Conservation (phyloP, 2,329 filamentous ascomycete species). For the Aspergillus nomiae region DNA sequence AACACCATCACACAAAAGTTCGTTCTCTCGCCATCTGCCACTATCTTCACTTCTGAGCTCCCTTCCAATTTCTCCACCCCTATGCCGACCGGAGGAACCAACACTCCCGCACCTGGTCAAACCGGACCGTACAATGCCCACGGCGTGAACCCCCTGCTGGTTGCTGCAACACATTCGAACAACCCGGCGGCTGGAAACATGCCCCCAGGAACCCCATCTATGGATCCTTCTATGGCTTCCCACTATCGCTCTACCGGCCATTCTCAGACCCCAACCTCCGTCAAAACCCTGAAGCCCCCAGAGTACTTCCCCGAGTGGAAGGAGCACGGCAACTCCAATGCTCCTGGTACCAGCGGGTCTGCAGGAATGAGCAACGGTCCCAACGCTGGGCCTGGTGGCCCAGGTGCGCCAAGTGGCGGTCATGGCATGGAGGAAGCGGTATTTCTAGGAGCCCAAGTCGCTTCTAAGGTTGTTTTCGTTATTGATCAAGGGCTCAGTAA, state of each 20-base stretch:
- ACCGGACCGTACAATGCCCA: constrained; percentile 58
- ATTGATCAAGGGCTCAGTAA: constrained; percentile 67
- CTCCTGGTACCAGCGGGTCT: constrained; percentile 31
- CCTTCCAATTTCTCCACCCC: constrained; percentile 93
- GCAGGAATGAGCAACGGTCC: constrained; percentile 16
- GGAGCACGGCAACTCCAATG: constrained; percentile 57
- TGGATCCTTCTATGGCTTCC: constrained; percentile 35
- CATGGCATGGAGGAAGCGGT: constrained; percentile 74
- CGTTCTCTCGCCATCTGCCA: constrained; percentile 87
- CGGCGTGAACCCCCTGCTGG: constrained; percentile 84
- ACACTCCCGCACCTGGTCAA: constrained; percentile 64
- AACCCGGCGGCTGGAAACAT: constrained; percentile 39
- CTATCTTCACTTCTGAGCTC: constrained; percentile 95
- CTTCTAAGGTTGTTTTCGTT: constrained; percentile 73
- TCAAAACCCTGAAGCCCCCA: constrained; percentile 75
- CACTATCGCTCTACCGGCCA: constrained; percentile 63
- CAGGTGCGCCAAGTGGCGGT: constrained; percentile 25
- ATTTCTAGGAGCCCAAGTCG: constrained; percentile 86
- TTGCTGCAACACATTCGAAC: constrained; percentile 72
- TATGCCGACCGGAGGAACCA: constrained; percentile 85
- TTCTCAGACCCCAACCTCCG: constrained; percentile 77
- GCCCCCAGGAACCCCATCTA: constrained; percentile 37
- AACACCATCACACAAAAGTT: constrained; percentile 79
- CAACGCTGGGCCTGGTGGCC: constrained; percentile 37
- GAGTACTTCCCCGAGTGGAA: constrained; percentile 92